These are phyloP conservation scores for Decorospora gaudefroyi DNA, from an alignment of 2,329 filamentous ascomycete species.

Conservation along the genomic window DNA sequence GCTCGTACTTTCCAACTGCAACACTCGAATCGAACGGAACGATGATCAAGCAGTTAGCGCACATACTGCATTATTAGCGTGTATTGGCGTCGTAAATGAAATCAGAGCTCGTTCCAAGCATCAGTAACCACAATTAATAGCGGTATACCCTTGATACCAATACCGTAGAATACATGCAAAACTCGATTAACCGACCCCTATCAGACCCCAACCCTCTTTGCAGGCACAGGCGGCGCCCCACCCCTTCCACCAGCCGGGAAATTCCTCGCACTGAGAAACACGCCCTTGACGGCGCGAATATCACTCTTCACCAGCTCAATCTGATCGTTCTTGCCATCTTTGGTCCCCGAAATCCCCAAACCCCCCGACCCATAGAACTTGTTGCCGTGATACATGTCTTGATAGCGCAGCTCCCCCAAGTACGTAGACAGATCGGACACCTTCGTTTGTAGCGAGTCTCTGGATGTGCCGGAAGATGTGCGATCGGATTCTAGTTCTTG, in stretches of 20 bases:
- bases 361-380: slow-evolving; percentile 39
- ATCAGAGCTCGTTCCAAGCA: too few species aligned
- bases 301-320: slow-evolving; percentile 73
- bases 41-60: too few species aligned
- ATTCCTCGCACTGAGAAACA: slow-evolving; percentile 73
- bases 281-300: slow-evolving; percentile 78
- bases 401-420: slow-evolving; percentile 55
- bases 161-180: too few species aligned
- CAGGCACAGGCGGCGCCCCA: slow-evolving; percentile 24
- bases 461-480: slow-evolving; percentile 56
- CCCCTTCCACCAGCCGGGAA: slow-evolving; percentile 57
- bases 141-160: too few species aligned
- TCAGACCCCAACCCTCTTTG: slow-evolving; percentile 27
- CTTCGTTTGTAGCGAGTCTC: slow-evolving; percentile 55
- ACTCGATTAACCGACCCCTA: too few species aligned
- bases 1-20: too few species aligned
- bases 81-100: too few species aligned
- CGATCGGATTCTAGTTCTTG: slow-evolving; percentile 56
- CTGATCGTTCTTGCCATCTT: slow-evolving; percentile 68
- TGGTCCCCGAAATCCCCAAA: slow-evolving; percentile 46
- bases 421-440: slow-evolving; percentile 65
- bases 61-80: too few species aligned
- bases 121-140: too few species aligned
- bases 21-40: too few species aligned
- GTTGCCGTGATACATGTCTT: slow-evolving; percentile 51